Base-by-base conservation (phyloP, 139 green algal species). In the Chlorella ohadii region DNA sequence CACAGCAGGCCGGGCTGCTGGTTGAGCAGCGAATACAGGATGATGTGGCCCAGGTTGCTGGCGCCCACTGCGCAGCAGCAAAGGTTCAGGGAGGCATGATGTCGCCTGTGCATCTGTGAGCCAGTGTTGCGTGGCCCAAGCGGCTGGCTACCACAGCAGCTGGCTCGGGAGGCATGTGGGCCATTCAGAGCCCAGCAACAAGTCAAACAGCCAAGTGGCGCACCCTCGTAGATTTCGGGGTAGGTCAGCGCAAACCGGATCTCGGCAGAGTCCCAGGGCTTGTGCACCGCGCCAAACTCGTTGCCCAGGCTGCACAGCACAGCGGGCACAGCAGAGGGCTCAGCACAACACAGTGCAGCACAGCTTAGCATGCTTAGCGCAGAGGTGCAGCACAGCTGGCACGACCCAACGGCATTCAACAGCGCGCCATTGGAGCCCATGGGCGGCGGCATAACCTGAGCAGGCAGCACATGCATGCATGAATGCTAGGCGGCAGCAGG, bases 201-300 rank as follows among this genome's bases (percentile, higher is more conserved):
- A 22, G 2, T 22, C 31, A 19, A 2, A 0, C 17, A 23, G 5
- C 34, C 34, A 15, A 9, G 31, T 16, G n/a, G 15, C 93, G 89
- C 27, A 95, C 91, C 76, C 80, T 95, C 92, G 64, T 93, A 93
- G 28, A 93, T 92, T 55, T 93, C 90, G 0, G 93, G 93, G 82
- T 96, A 96, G 16, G 93, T 96, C 25, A 96, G 85, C 25, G 86
- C 86, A 85, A 97, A 96, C 19, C 93, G 86, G 47, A 96, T 86
- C 0, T 65, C 23, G 7, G 92, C 91, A 1, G 63, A 28, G 20
- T 83, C 83, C 91, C 91, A 96, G 28, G 88, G 77, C 89, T 96
- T 97, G 85, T 94, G 92, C 39, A 97, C 79, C 4, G 93, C 83
- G n/a, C 93, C 93, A 79, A 94, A 91, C 88, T 96, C 93, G 65